Percentiles rank a stretch among this genome's conserved stretches.
Conservation (phyloP, 2,329 filamentous ascomycete species). For the Fusarium humuli region DNA sequence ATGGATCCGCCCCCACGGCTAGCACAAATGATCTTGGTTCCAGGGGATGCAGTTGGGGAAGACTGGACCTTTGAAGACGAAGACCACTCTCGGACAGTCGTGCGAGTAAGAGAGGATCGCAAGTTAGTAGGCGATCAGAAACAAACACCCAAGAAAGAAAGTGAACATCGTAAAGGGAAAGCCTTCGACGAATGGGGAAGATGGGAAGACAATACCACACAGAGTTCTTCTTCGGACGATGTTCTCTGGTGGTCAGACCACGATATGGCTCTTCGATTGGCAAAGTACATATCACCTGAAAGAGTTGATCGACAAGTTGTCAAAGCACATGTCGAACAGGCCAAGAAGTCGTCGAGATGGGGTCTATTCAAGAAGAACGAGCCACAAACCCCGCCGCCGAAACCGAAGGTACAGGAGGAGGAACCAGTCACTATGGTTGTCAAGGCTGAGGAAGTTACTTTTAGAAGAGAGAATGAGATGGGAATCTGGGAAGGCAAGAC, state of each 20-base stretch:
- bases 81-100: constrained; percentile 48
- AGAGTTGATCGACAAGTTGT: constrained; percentile 46
- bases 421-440: constrained; percentile 55
- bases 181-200: constrained; percentile 62
- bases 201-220: constrained; percentile 49
- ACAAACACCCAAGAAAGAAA: neutral
- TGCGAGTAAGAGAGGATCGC: constrained; percentile 45
- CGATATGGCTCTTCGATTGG: constrained; percentile 58
- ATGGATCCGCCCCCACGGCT: constrained; percentile 49
- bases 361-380: constrained; percentile 47
- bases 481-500: constrained; percentile 63
- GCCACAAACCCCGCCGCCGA: constrained; percentile 17
- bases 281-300: constrained; percentile 57
- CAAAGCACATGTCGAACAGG: constrained; percentile 48
- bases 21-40: constrained; percentile 60
- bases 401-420: constrained; percentile 13
- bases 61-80: constrained; percentile 53
- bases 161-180: constrained; percentile 3
- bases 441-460: constrained; percentile 61
- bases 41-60: constrained; percentile 53
- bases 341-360: constrained; percentile 52
- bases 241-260: constrained; percentile 62
- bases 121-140: constrained; percentile 31
- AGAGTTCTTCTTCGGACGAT: neutral
- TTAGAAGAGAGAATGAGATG: constrained; percentile 63